A percentile compares a stretch with the other conserved stretches of the same genome.
Evolutionary conservation across 441 rosid species (phyloP).

Genomic region (Euphorbia corollata): DNA sequence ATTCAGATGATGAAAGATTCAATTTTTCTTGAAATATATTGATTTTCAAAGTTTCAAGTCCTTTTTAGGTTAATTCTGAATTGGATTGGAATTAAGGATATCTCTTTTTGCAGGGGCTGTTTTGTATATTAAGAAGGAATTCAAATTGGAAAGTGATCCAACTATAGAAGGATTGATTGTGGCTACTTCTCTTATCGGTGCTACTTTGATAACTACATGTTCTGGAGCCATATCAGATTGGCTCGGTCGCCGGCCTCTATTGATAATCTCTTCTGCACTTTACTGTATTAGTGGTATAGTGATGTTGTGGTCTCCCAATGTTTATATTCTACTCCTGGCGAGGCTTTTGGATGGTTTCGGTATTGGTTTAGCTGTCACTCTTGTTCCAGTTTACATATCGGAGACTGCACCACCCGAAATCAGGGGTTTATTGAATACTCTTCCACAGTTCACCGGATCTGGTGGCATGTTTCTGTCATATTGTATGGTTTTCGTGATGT

Average conservation of each 20-base stretch:
- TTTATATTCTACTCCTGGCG: conserved; percentile 18
- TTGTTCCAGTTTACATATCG: conserved; percentile 74
- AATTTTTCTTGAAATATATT: background rate
- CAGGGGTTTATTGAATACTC: conserved; percentile 72
- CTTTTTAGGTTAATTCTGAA: background rate
- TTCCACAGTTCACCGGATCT: conserved; percentile 83
- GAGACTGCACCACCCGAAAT: conserved; percentile 90
- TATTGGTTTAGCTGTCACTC: conserved; percentile 71
- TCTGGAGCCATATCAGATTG: background rate
- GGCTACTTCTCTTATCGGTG: conserved; percentile 47
- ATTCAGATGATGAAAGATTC: background rate
- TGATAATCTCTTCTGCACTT: background rate
- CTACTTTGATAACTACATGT: background rate
- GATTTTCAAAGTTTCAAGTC: too few relatives aligned
- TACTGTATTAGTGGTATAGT: background rate
- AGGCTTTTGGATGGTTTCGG: conserved; percentile 85
- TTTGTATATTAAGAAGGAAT: conserved; percentile 57
- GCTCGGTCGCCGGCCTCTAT: background rate
- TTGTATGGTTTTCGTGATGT: conserved; percentile 81
- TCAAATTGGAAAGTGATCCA: conserved; percentile 47
- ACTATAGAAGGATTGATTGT: conserved; percentile 71
- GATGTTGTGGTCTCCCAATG: background rate
- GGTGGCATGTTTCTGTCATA: conserved; percentile 82
- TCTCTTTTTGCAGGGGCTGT: conserved; percentile 49
- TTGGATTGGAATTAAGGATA: conserved; percentile 1